A percentile compares a stretch with the other conserved stretches of the same genome.
phyloP scores from a whole-genome alignment of 192 early-diverging fungal genomes.

The Diversispora eburnea region DNA sequence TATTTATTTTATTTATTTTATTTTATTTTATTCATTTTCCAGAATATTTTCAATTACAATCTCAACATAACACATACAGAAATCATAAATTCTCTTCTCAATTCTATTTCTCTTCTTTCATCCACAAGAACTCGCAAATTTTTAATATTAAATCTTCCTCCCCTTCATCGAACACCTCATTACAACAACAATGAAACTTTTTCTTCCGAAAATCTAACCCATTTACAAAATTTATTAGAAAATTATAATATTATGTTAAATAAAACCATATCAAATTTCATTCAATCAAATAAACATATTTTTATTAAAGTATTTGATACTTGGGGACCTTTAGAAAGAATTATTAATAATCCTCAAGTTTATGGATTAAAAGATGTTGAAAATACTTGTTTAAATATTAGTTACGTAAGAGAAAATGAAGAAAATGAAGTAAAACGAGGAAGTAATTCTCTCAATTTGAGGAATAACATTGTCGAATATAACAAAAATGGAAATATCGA shows the following conservation, averaged over 20 bases:
- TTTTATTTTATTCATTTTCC: not conserved
- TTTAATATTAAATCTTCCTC: not conserved
- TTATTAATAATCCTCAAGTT: not conserved
- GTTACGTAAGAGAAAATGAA: no score
- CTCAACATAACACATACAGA: not conserved
- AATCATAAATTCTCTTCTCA: not conserved
- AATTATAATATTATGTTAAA: not conserved
- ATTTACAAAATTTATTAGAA: not conserved
- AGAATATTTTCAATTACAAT: not conserved
- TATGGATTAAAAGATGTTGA: not conserved
- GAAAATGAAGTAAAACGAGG: no score
- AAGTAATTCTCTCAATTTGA: no score
- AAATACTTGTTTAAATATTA: not conserved
- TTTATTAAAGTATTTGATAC: not conserved
- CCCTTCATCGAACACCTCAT: not conserved
- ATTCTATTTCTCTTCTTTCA: not conserved
- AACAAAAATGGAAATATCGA: no score
- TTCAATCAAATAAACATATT: not conserved
- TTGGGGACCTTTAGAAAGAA: not conserved
- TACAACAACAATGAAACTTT: not conserved
- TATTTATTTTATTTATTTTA: not conserved
- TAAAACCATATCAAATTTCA: not conserved
- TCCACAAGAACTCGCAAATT: not conserved
- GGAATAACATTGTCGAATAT: no score
- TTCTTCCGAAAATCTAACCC: not conserved